Evolutionary conservation across 108 stramenopile species (phyloP).

Genomic region (Discostella pseudostelligera): DNA sequence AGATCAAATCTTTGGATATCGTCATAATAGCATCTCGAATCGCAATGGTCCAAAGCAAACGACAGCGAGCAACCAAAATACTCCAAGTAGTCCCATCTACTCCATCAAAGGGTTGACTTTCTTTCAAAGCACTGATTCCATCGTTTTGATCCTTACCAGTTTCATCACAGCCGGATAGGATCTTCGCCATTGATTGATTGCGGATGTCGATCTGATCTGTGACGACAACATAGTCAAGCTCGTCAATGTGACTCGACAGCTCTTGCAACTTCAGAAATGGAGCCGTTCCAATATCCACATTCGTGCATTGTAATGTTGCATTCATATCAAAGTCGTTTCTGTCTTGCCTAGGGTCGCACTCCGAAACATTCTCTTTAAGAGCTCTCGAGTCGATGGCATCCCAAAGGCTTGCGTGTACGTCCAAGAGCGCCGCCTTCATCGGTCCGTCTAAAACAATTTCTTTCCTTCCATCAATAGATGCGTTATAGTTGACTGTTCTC

Average conservation of each 20-base stretch:
- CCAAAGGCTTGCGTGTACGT: no score
- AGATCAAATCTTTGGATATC: slow-evolving; percentile 48
- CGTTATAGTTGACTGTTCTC: slow-evolving; percentile 21
- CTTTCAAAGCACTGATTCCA: not conserved
- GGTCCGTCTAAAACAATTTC: slow-evolving; percentile 41
- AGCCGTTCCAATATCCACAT: not conserved
- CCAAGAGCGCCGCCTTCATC: slow-evolving; percentile 45
- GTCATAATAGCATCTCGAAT: slow-evolving; percentile 50
- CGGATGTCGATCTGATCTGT: slow-evolving; percentile 47
- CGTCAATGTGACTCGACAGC: slow-evolving; percentile 31
- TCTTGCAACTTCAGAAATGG: slow-evolving; percentile 41
- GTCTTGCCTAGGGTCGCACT: no score
- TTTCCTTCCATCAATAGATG: slow-evolving; percentile 21
- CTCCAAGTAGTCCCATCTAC: slow-evolving; percentile 51
- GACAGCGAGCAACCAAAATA: slow-evolving; percentile 44
- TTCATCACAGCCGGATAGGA: slow-evolving; percentile 33
- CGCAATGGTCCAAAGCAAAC: slow-evolving; percentile 52
- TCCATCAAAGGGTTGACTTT: slow-evolving; percentile 13
- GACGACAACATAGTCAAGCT: slow-evolving; percentile 47
- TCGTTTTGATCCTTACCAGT: no score
- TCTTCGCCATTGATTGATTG: slow-evolving; percentile 43
- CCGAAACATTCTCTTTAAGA: no score
- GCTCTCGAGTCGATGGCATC: no score
- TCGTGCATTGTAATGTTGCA: no score
- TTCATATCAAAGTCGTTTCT: slow-evolving; percentile 12